Evolutionary conservation across 1,139 yeast species (phyloP), one percentile per base, ranked within the genome.

Genomic region (Protomyces inouyei): DNA sequence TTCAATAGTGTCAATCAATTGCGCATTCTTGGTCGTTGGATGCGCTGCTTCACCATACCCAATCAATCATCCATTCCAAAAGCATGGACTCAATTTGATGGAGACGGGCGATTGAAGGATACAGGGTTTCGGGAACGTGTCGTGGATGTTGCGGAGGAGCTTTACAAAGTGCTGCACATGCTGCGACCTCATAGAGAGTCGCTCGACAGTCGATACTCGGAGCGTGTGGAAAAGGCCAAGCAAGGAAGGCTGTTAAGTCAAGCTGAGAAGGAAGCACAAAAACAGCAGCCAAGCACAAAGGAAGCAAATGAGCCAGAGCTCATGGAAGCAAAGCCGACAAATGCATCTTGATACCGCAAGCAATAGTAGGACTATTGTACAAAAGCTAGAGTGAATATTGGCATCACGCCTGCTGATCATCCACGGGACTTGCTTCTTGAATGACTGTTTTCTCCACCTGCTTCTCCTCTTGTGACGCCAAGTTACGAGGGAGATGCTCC

Each of bases 1-100:
- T 64, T 64, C 32, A 64, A 64, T 36, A 48, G 61, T 12, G 57
- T 64, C 28, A 64, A 64, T 51, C 53, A 64, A 32, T 37, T 64
- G 23, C 66, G 66, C 23, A 55, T 64, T 36, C 57, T 64, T 4
- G 66, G 66, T 16, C 66, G 66, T n/a, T 64, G 66, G 66, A 64
- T 64, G 66, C 60, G 66, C 38, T 60, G 63, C 37, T 55, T 64
- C 53, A 55, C 65, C 37, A 60, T 64, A 18, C 65, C 66, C 32
- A 64, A 64, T 16, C 66, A 64, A 45, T 54, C 61, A 21, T 61
- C 65, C 35, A 55, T 64, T 1, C 66, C 66, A 8, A 64, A 64
- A 32, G 66, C 66, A 10, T 64, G 61, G 60, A 60, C 65, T 28
- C 61, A 64, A 25, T 64, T 64, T 21, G 57, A 64, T 28, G 61